These are phyloP conservation scores for Periconia digitata DNA, from an alignment of 2,329 filamentous ascomycete genomes.

Conservation along the genomic window DNA sequence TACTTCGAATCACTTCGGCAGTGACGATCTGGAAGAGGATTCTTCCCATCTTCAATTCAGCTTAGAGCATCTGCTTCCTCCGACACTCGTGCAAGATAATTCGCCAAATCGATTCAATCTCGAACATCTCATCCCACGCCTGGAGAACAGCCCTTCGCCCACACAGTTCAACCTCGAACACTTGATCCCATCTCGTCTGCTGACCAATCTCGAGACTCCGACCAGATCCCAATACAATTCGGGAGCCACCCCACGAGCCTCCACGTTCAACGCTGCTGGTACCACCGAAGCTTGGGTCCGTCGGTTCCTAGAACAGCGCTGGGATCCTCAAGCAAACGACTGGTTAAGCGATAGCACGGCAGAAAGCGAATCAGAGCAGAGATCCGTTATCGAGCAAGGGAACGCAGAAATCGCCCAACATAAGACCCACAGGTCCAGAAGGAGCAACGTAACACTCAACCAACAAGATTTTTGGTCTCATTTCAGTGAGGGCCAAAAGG, in stretches of 20 bases:
- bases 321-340: slow-evolving; percentile 69
- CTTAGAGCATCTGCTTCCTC: slow-evolving; percentile 42
- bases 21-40: slow-evolving; percentile 43
- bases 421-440: slow-evolving; percentile 46
- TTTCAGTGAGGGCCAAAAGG: slow-evolving; percentile 41
- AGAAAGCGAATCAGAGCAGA: slow-evolving; percentile 59
- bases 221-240: slow-evolving; percentile 21
- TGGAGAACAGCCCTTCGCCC: slow-evolving; percentile 36
- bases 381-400: slow-evolving; percentile 12
- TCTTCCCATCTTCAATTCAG: slow-evolving; percentile 41
- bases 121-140: slow-evolving; percentile 41
- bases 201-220: slow-evolving; percentile 24
- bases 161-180: slow-evolving; percentile 42
- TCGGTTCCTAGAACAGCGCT: slow-evolving; percentile 74
- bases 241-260: slow-evolving; percentile 28
- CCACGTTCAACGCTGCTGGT: slow-evolving; percentile 39
- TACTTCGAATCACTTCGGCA: slow-evolving; percentile 32
- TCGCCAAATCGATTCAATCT: slow-evolving; percentile 41
- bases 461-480: slow-evolving; percentile 54
- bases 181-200: slow-evolving; percentile 42
- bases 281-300: slow-evolving; percentile 83
- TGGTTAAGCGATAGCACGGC: slow-evolving; percentile 78
- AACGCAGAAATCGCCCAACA: slow-evolving; percentile 12
- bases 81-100: slow-evolving; percentile 34
- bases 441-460: slow-evolving; percentile 51